phyloP scores from a whole-genome alignment of 2,329 filamentous ascomycete species.

The Fusarium solani-melongenae region DNA sequence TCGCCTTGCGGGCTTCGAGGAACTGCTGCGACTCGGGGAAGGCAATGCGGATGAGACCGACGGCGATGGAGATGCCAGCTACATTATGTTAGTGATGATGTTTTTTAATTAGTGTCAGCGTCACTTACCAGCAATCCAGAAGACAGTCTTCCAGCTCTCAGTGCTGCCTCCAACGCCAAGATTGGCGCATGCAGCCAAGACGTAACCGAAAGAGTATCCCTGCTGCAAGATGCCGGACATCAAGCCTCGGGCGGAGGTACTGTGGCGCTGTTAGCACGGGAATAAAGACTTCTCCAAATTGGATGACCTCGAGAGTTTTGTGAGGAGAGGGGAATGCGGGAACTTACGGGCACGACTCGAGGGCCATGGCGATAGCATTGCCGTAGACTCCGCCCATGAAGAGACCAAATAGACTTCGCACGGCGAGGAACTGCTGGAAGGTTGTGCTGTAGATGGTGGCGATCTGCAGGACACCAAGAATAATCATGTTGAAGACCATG shows the following conservation, averaged over 20 bases:
- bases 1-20: slow-evolving; percentile 72
- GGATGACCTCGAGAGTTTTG: slow-evolving; percentile 1
- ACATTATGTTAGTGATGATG: slow-evolving; percentile 8
- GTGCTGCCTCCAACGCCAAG: slow-evolving; percentile 74
- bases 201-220: slow-evolving; percentile 83
- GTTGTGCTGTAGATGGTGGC: slow-evolving; percentile 81
- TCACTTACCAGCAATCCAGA: slow-evolving; percentile 70
- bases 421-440: slow-evolving; percentile 79
- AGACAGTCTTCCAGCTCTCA: slow-evolving; percentile 79
- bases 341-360: slow-evolving; percentile 76
- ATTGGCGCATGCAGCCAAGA: slow-evolving; percentile 80
- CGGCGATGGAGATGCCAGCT: slow-evolving; percentile 73
- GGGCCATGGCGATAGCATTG: slow-evolving; percentile 80
- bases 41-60: slow-evolving; percentile 73
- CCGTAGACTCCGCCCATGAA: slow-evolving; percentile 88
- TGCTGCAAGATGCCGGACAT: slow-evolving; percentile 87
- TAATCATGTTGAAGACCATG: slow-evolving; percentile 83
- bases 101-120: no score
- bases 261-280: slow-evolving; percentile 43
- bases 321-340: neutral
- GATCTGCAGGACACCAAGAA: slow-evolving; percentile 74
- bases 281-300: slow-evolving; percentile 34
- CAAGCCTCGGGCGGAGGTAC: slow-evolving; percentile 75
- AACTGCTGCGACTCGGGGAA: slow-evolving; percentile 84
- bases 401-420: slow-evolving; percentile 77